Percentiles rank a stretch among this genome's conserved stretches.
Evolutionary conservation across 2,329 filamentous ascomycete species (phyloP).

Genomic region (Fusarium concolor): DNA sequence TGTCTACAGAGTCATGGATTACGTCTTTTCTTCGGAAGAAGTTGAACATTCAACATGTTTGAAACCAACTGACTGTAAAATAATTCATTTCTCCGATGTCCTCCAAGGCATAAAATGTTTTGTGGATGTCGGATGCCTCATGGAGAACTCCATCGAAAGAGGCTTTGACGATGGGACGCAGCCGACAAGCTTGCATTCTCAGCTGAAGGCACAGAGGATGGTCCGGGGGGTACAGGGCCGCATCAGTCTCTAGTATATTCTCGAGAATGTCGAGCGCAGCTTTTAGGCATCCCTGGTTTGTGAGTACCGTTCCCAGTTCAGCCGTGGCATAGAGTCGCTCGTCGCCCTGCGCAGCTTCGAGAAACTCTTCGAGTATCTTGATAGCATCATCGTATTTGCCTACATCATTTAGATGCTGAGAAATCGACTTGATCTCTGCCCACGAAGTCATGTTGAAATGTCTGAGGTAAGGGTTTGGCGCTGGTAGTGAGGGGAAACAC

Average conservation of each 20-base stretch:
- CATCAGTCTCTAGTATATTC: neutral
- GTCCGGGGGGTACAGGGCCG: neutral
- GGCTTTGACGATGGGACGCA: neutral
- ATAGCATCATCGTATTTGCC: neutral
- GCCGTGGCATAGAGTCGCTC: neutral
- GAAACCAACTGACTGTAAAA: too few relatives aligned
- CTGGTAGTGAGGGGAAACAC: neutral
- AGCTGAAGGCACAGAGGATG: neutral
- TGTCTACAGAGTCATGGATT: too few relatives aligned
- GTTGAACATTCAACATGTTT: too few relatives aligned
- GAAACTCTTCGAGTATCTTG: neutral
- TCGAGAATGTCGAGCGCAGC: neutral
- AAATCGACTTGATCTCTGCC: neutral
- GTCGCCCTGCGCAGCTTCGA: neutral
- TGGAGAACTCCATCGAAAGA: neutral
- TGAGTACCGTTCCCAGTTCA: neutral
- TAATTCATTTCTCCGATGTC: too few relatives aligned
- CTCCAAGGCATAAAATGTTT: too few relatives aligned
- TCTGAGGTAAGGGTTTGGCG: neutral
- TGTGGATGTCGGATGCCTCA: neutral
- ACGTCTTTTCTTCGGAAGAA: too few relatives aligned
- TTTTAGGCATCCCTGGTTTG: neutral
- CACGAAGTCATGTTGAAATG: neutral
- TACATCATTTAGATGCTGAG: neutral
- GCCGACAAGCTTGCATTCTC: neutral